Base-by-base conservation (phyloP, 345 rosid species). In the Lepidium didymum region DNA sequence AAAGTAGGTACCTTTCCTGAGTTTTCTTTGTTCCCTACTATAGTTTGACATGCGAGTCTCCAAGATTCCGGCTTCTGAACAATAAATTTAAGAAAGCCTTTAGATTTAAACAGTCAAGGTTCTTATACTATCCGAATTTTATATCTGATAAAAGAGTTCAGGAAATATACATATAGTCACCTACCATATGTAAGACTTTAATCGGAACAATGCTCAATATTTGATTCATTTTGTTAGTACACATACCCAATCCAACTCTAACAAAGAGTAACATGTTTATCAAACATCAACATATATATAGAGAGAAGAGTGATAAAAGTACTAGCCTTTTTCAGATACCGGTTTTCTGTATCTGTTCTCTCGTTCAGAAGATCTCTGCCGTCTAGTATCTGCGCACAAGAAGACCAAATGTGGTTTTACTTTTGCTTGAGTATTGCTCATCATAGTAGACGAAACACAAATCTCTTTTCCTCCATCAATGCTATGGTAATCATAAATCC, bases 1-100 rank as follows among this genome's bases (percentile, higher is more conserved):
- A 16, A 35, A 15, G 14, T 62, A 56, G 35, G 36, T 80, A 88
- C 93, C 96, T 88, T 87, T 74, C 97, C 97, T 10, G 88, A 80
- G 73, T 88, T 88, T 64, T 87, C 83, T 73, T 91, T 85, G 70
- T 91, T 83, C 70, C 96, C 97, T 34, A 91, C 96, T 36, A 88
- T 91, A n/a, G 91, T 91, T 64, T 87, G 93, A 75, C 97, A 91
- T 10, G 96, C 87, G 44, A 91, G 90, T 62, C 96, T 85, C 93
- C 97, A 91, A 7, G 97, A 80, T 72, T 91, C 93, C 6, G 91
- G 96, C 80, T 84, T 88, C 91, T 85, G 83, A 53, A 49, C 57
- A 76, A 49, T 33, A 56, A 13, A 29, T 29, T 29, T 2, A 64
- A 18, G 10, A 55, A 15, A 44, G 6, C 27, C 33, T 49, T 47